Base-by-base conservation (phyloP, 1,139 yeast species). In the Geotrichum fermentans region DNA sequence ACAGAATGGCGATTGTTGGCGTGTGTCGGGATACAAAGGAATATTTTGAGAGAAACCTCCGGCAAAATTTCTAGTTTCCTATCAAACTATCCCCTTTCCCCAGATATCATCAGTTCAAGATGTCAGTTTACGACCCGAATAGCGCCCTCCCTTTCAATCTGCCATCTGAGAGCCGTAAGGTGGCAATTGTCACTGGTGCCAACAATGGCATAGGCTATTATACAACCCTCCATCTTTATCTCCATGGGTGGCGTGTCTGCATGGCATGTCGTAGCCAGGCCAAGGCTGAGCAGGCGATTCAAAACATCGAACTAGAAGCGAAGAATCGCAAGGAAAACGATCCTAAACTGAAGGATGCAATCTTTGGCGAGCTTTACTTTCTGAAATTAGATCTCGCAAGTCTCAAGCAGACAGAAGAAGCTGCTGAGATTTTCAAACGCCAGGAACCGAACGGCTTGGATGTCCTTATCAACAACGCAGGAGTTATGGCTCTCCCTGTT, bases 181-280 rank as follows among this genome's bases (percentile, higher is more conserved):
- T 83, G 2, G 89, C 83, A 0, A 66, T 86, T 5, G 79, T 87
- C 28, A 83, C 94, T 0, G 95, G 95, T 1, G 95, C 89, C 4
- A 84, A 82, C 60, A 74, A 83, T 40, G 95, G 95, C 0, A 74
- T 85, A 20, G 96, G 96, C 3, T 85, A 80, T 73, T 83, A 71
- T 62, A 83, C 94, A 0, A 85, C 78, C 2, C 68, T 86, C 18
- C 94, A 86, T 59, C 72, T 88, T 11, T 85, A 82, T 60, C 69
- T 85, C 47, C 96, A 86, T 60, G 96, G 96, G 0, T 83, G 78
- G 61, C 69, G 74, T 3, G 82, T 87, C 2, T 87, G 87, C 60
- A 69, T 86, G 49, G 86, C 83, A 0, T 92, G 95, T 1, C 68
- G 95, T 55, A 80, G 75, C 56, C 72, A 71, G 40, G 65, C 69